Evolutionary conservation across 179 eudicot species (phyloP), one percentile per base, ranked within the genome.

Genomic region (Gypsophila paniculata): DNA sequence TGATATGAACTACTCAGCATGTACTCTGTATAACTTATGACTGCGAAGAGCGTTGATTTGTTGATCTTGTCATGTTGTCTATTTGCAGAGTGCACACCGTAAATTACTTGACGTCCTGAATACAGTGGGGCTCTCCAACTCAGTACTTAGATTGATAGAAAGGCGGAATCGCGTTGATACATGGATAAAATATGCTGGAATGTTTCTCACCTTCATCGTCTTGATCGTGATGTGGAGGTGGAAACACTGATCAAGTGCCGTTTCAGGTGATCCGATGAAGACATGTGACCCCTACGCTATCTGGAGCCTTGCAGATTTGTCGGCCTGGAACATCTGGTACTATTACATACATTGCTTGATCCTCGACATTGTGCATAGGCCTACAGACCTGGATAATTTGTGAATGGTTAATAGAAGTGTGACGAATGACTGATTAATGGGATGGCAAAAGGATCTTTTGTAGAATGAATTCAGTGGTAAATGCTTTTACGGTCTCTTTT

Each of bases 141-240:
- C 96, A 1, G 90, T 90, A 13, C 80, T 90, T 22, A 81, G 88
- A 82, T 83, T 91, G 53, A 87, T 91, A 23, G 93, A 91, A 81
- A 90, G 88, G 78, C 83, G 93, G 73, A 89, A 86, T 65, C 91
- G 97, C 12, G 82, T 85, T 23, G 97, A 91, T 80, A 84, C 82
- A 54, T 88, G 90, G 96, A 91, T 91, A 55, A 90, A 91, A 70
- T 90, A 78, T 22, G 88, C 83, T 39, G 97, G 96, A 83, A 90
- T 90, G 96, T 44, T 77, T 71, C 73, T 91, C 51, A 91, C 97
- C 5, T 48, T 91, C 75, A 59, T 90, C 53, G 76, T 88, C 70
- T 67, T 91, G 38, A 78, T 90, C 65, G 66, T 82, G 61, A 79
- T 90, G 68, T 90, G 93, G 97, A 83, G 89, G 83, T 91, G 96